A percentile compares a stretch with the other conserved stretches of the same genome.
These are phyloP conservation scores for Aureobasidium sp. DNA, from an alignment of 2,329 filamentous ascomycete species.

Conservation along the genomic window DNA sequence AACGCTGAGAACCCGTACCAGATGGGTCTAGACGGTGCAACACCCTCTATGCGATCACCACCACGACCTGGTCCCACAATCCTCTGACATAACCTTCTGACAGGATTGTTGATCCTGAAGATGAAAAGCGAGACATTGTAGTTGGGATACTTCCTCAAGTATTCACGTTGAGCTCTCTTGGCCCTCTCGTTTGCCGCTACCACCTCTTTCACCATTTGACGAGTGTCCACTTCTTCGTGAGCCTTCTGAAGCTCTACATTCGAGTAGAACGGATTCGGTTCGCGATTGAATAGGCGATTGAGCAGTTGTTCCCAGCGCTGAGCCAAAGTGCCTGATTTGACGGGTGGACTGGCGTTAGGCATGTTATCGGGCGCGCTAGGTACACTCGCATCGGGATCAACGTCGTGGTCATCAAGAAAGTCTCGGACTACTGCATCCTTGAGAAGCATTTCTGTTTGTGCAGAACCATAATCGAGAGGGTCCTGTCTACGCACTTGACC, in stretches of 20 bases:
- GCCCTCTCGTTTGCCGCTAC: slow-evolving; percentile 75
- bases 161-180: slow-evolving; percentile 84
- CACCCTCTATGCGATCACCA: slow-evolving; percentile 76
- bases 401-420: slow-evolving; percentile 72
- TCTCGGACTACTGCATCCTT: slow-evolving; percentile 94
- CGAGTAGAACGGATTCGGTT: slow-evolving; percentile 94
- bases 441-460: slow-evolving; percentile 89
- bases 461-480: slow-evolving; percentile 83
- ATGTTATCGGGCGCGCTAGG: background rate
- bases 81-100: slow-evolving; percentile 77
- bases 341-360: background rate
- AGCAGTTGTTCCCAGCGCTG: slow-evolving; percentile 22
- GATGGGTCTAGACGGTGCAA: slow-evolving; percentile 77
- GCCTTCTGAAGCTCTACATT: slow-evolving; percentile 63
- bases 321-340: slow-evolving; percentile 8
- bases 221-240: slow-evolving; percentile 74
- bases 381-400: slow-evolving; percentile 17
- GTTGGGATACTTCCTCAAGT: slow-evolving; percentile 73
- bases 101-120: slow-evolving; percentile 68
- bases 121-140: slow-evolving; percentile 92
- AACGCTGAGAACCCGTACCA: slow-evolving; percentile 94
- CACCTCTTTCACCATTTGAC: slow-evolving; percentile 83
- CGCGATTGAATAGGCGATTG: slow-evolving; percentile 37
- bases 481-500: slow-evolving; percentile 62
- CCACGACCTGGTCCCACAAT: slow-evolving; percentile 90